Evolutionary conservation across 1,284 basidiomycete species (phyloP).

Genomic region (Malassezia furfur): DNA sequence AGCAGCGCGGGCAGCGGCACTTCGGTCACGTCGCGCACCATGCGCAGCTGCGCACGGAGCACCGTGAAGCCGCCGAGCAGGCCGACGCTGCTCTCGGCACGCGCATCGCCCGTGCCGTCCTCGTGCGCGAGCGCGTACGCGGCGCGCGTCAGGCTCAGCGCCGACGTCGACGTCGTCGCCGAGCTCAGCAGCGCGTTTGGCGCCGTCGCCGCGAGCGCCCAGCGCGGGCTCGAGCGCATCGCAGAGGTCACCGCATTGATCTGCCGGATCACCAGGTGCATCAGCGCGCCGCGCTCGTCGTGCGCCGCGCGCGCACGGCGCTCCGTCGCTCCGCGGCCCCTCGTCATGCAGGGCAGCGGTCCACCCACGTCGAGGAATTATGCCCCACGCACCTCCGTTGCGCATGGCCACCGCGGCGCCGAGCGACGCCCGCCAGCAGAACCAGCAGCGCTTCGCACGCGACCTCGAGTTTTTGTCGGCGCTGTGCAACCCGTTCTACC

Average conservation of each 20-base stretch:
- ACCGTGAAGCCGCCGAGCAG: constrained; percentile 83
- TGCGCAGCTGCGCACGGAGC: constrained; percentile 61
- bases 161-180: constrained; percentile 12
- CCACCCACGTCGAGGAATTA: constrained; percentile 6
- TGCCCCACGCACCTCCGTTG: neutral
- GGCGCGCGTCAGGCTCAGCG: constrained; percentile 15
- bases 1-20: constrained; percentile 34
- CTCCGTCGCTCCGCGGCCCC: neutral
- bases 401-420: constrained; percentile 2
- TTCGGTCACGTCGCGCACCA: constrained; percentile 17
- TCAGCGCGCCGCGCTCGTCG: neutral
- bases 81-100: constrained; percentile 17
- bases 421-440: constrained; percentile 14
- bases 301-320: neutral
- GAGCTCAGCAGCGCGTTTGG: constrained; percentile 22
- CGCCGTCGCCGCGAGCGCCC: constrained; percentile 24
- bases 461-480: constrained; percentile 41
- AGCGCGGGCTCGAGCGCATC: constrained; percentile 66
- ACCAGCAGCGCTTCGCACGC: constrained; percentile 34
- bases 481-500: constrained; percentile 38
- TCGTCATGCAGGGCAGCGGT: neutral
- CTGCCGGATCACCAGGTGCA: constrained; percentile 74
- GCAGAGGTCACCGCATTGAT: constrained; percentile 81
- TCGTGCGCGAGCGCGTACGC: constrained; percentile 13
- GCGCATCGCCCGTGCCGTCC: neutral